Base-by-base conservation (phyloP, 163 green algal species). In the Volvox carteri region DNA sequence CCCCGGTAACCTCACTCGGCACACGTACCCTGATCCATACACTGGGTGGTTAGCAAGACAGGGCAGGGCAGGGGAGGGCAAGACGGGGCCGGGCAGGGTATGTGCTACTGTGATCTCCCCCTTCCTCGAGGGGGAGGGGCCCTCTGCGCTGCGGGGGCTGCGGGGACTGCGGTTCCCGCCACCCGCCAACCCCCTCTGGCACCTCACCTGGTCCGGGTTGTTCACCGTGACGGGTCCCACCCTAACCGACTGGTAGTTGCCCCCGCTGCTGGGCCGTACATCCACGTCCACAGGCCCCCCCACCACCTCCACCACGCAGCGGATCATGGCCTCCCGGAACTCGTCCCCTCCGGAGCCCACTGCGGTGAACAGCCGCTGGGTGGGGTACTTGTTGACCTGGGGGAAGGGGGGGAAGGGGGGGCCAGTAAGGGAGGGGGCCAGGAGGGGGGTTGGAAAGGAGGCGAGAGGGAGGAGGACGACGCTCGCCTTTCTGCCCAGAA, bases 301-400 rank as follows among this genome's bases (percentile, higher is more conserved):
- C 68, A 83, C 68, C 28, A 81, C 83, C 4, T 58, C 83, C 83
- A 74, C 83, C 83, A 81, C 83, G 35, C 65, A 72, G 33, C 9
- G 8, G 2, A 88, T 67, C 83, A 89, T 89, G 30, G 72, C 52
- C 1, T 18, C 84, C 6, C 56, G 41, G 72, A 89, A 89, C 18
- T 89, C 84, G 18, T 84, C 84, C 12, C 33, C 70, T n/a, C 84
- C 84, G 2, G 16, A 35, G 21, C 84, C 84, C 84, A 89, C 84
- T 18, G 84, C 84, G 6, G 84, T 89, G 84, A 89, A 89, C 30
- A 84, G 54, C 23, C 84, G 84, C 84, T 67, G 28, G 72, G 28
- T 54, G 18, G 84, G 84, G 84, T 84, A 89, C 54, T 42, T 89
- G 72, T 89, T 89, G 7, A 89, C 84, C 84, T 88, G 83, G 11